A percentile compares a stretch with the other conserved stretches of the same genome.
Evolutionary conservation across 768 basidiomycete genomes (phyloP).

Genomic region (Suillus placidus): DNA sequence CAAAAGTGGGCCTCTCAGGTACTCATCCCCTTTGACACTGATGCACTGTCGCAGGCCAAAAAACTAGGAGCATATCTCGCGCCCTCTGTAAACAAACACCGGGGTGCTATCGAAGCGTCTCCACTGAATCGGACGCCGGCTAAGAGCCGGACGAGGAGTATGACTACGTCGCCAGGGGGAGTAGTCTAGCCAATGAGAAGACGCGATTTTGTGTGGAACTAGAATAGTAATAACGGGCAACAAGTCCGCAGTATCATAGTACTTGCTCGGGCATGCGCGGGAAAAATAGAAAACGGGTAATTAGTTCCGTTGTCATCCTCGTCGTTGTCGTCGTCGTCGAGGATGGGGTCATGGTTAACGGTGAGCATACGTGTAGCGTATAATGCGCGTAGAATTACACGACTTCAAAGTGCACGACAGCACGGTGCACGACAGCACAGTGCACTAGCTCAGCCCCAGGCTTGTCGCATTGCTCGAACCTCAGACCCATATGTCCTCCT

Average conservation of each 20-base stretch:
- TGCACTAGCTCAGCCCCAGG: conserved; percentile 43
- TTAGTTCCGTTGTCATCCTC: neutral
- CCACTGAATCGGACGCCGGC: conserved; percentile 8
- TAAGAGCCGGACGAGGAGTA: conserved; percentile 31
- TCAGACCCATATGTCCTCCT: conserved; percentile 72
- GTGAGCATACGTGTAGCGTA: conserved; percentile 22
- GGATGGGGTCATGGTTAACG: conserved; percentile 26
- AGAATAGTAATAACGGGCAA: neutral
- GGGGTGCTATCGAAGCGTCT: conserved; percentile 27
- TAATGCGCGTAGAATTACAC: conserved; percentile 7
- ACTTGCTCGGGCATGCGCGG: conserved; percentile 5
- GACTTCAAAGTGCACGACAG: conserved; percentile 9
- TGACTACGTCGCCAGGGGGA: conserved; percentile 33
- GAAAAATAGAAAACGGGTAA: conserved; percentile 10
- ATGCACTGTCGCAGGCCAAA: conserved; percentile 25
- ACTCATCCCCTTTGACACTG: neutral
- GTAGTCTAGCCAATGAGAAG: conserved; percentile 1
- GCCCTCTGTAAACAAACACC: conserved; percentile 41
- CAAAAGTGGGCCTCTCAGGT: conserved; percentile 49
- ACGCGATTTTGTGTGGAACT: conserved; percentile 1
- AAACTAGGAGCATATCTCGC: conserved; percentile 37
- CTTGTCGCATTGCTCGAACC: conserved; percentile 17
- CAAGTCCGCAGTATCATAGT: too few relatives aligned
- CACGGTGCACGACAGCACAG: conserved; percentile 37
- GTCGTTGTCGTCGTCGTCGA: conserved; percentile 18